A percentile compares a stretch with the other conserved stretches of the same genome.
Evolutionary conservation across 148 eudicot species (phyloP).

Genomic region (Rhododendron ferrugineum): DNA sequence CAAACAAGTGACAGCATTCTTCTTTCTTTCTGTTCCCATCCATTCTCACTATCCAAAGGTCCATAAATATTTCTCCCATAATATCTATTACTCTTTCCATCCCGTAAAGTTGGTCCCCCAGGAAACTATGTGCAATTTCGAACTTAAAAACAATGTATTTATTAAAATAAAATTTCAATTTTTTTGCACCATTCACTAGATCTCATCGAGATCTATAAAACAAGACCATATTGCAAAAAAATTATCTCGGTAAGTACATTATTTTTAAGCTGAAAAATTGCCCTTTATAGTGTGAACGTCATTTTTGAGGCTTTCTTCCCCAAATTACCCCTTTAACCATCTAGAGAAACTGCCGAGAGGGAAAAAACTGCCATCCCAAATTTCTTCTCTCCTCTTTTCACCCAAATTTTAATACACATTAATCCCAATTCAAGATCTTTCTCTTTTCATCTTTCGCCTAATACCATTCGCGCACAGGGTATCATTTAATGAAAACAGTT

Average conservation of each 20-base stretch:
- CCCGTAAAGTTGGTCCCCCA: too few species aligned
- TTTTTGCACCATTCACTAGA: too few species aligned
- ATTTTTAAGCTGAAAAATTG: too few species aligned
- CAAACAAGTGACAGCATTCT: not conserved
- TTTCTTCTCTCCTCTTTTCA: not conserved
- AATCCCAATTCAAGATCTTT: not conserved
- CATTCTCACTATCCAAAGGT: not conserved
- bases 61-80: not conserved
- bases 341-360: not conserved
- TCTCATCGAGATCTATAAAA: too few species aligned
- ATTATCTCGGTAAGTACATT: too few species aligned
- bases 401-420: not conserved
- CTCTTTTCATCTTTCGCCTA: not conserved
- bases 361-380: not conserved
- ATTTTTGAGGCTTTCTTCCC: not conserved
- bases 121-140: too few species aligned
- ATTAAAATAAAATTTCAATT: too few species aligned
- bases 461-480: too few species aligned
- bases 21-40: not conserved
- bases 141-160: too few species aligned
- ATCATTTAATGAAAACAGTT: not conserved
- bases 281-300: not conserved
- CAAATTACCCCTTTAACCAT: not conserved
- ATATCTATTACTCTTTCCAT: too few species aligned
- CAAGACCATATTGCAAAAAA: too few species aligned